Base-by-base conservation (phyloP, 192 early-diverging fungal genomes). In the Coemansia erecta region DNA sequence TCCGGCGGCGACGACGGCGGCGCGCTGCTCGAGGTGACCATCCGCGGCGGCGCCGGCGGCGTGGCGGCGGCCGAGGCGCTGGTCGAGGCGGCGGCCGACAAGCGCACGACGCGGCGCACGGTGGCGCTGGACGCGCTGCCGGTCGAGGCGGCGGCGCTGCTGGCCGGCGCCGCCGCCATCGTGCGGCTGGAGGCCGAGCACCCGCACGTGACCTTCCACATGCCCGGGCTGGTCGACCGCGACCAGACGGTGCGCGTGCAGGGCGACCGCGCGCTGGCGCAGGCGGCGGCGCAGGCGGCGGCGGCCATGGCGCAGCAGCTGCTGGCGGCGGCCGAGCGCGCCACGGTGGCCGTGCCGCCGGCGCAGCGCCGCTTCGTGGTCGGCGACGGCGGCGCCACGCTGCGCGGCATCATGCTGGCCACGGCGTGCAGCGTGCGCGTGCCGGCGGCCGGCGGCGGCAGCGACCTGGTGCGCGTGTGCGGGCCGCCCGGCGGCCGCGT, bases 341-440 rank as follows among this genome's bases (percentile, higher is more conserved):
- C 90, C 46, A 75, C 78, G 2, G 82, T 94, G 46, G 81, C 82
- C 41, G 81, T 97, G 43, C 88, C 90, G 43, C 96, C 97, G 81
- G 87, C 89, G 52, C 93, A 96, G 76, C 97, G 98, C 72, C 89
- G 87, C 43, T 96, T 94, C 71, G 77, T 99, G 18, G 81, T 95
- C 31, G 95, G 95, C 13, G 72, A 85, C 28, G 86, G 89, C 70
- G 93, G 90, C 24, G 68, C 83, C 22, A 82, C 82, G 21, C 81
- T 98, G 47, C 81, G 86, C 50, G 94, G 96, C 44, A 90, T 99
- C 49, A 73, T 93, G 43, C 84, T 85, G n/a, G 75, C 83, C 0
- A 95, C 91, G 24, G 94, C 91, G 13, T 99, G 97, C 83, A 84
- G 81, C 44, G 87, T 99, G 22, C 85, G 86, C 39, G 81, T 99